A percentile compares a stretch with the other conserved stretches of the same genome.
These are phyloP conservation scores for Cercospora nicotianae DNA, from an alignment of 2,329 filamentous ascomycete genomes.

Conservation along the genomic window DNA sequence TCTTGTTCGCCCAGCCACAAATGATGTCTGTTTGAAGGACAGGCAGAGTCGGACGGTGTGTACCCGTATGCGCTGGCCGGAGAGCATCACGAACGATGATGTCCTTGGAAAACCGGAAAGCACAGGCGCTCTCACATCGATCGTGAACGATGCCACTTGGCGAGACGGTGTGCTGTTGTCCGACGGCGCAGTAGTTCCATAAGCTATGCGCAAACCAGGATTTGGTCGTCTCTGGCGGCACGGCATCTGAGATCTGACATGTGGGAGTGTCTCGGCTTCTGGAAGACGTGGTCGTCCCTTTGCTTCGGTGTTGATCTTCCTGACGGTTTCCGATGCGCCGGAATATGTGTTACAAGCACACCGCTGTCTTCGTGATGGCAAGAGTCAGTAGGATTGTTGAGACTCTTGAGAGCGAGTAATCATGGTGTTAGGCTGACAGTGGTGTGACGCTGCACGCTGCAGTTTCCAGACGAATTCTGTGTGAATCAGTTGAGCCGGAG, in stretches of 20 bases:
- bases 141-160: not conserved
- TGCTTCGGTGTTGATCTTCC: not conserved
- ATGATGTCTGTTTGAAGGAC: not conserved
- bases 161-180: slow-evolving; percentile 11
- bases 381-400: not conserved
- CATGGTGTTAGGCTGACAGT: not conserved
- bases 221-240: not conserved
- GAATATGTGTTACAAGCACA: not conserved
- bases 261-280: not conserved
- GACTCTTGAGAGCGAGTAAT: not conserved
- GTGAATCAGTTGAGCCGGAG: not conserved
- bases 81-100: not conserved
- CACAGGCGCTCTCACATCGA: not conserved
- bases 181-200: not conserved
- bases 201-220: not conserved
- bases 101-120: not conserved
- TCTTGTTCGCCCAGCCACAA: slow-evolving; percentile 5
- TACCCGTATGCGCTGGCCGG: slow-evolving; percentile 5
- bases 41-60: not conserved
- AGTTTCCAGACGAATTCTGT: not conserved
- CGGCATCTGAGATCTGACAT: slow-evolving; percentile 9
- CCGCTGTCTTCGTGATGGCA: not conserved
- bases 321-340: not conserved
- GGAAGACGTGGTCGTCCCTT: not conserved
- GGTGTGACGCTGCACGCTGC: not conserved